These are phyloP conservation scores for Clitopilus passeckerianus DNA, from an alignment of 768 basidiomycete genomes.

Conservation along the genomic window DNA sequence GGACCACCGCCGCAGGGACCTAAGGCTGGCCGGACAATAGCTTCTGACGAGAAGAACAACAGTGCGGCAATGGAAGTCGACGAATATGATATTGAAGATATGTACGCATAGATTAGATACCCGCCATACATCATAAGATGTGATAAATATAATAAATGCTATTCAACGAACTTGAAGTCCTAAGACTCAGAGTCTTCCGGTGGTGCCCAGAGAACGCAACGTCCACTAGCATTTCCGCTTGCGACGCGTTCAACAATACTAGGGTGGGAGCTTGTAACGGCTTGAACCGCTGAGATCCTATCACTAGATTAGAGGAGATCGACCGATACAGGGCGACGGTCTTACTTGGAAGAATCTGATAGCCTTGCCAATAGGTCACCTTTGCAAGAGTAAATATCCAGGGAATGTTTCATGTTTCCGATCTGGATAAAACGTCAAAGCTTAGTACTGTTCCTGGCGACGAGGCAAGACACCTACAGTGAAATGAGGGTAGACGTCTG, in stretches of 20 bases:
- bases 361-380: conserved; percentile 68
- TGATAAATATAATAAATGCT: not conserved
- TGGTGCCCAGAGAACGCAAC: conserved; percentile 78
- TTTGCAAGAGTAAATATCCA: conserved; percentile 75
- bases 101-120: not conserved
- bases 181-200: conserved; percentile 24
- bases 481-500: conserved; percentile 79
- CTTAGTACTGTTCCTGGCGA: not conserved
- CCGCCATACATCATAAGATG: no score
- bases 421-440: conserved; percentile 35
- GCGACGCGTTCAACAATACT: conserved; percentile 67
- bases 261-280: conserved; percentile 88
- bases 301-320: conserved; percentile 4
- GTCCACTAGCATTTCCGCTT: conserved; percentile 74
- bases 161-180: not conserved
- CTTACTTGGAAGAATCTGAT: conserved; percentile 51
- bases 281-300: conserved; percentile 79
- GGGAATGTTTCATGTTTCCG: conserved; percentile 73
- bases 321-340: not conserved
- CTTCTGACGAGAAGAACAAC: conserved; percentile 1
- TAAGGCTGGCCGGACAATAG: conserved; percentile 1
- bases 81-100: not conserved
- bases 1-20: conserved; percentile 5
- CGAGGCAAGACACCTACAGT: conserved; percentile 45
- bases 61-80: not conserved